Conservation (phyloP, 2,329 filamentous ascomycete species). For the Aureobasidium uvarum region DNA sequence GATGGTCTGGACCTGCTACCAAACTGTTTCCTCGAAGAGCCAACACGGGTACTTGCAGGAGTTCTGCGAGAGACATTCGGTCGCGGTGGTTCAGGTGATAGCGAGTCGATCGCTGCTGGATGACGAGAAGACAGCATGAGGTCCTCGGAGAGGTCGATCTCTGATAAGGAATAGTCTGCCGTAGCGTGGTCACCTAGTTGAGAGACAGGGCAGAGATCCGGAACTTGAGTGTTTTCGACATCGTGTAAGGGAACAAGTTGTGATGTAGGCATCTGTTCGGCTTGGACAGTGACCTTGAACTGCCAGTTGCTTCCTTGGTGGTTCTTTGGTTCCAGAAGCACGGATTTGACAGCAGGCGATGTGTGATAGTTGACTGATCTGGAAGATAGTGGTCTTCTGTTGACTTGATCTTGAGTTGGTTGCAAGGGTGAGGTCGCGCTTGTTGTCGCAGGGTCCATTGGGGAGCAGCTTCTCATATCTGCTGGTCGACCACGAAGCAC, state of each 20-base stretch:
- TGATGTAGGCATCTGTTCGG: constrained; percentile 40
- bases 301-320: constrained; percentile 48
- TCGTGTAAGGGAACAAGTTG: background rate
- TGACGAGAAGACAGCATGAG: background rate
- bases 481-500: background rate
- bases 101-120: background rate
- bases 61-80: background rate
- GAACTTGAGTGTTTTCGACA: background rate
- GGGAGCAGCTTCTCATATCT: constrained; percentile 28
- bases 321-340: constrained; percentile 45
- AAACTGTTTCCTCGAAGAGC: background rate
- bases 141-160: constrained; percentile 1
- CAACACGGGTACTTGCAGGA: background rate
- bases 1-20: background rate
- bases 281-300: constrained; percentile 52
- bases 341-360: constrained; percentile 45
- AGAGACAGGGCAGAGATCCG: constrained; percentile 15
- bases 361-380: constrained; percentile 36
- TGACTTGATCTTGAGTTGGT: constrained; percentile 4
- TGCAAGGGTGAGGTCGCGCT: constrained; percentile 36
- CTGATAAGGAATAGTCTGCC: constrained; percentile 12
- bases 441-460: constrained; percentile 39
- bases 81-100: background rate
- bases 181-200: constrained; percentile 14
- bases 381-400: constrained; percentile 30